Base-by-base conservation (phyloP, 108 stramenopile genomes). In the Skeletonema potamos region DNA sequence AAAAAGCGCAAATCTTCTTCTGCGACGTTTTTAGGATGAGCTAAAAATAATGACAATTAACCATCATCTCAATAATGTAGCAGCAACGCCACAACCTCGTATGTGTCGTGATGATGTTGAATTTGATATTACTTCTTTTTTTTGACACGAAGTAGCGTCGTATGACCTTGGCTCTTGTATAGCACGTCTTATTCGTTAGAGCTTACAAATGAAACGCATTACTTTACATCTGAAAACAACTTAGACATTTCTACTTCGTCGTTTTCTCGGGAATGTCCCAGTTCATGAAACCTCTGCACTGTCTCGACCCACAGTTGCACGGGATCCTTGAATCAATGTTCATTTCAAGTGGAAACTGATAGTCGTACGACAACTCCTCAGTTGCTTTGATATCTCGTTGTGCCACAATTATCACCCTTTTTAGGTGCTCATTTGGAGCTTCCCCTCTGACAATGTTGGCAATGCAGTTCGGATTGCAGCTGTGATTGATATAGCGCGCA, bases 361-460 rank as follows among this genome's bases (percentile, higher is more conserved):
- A 99, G 76, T 99, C 98, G 72, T 98, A 98, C 7, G 96, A 95
- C 32, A 99, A 68, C 75, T 99, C 99, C 60, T 97, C 97, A 33
- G 89, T 82, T 10, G 92, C 90, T 59, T 85, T 67, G 60, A 99
- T 96, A 44, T 90, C 85, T 18, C 90, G 86, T 73, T 88, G 84
- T 27, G 95, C 94, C 54, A 96, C 76, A 62, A 99, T 93, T 36
- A 98, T 84, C 27, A 98, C 97, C 51, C 93, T 86, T 61, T 86
- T 90, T 70, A 89, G 51, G 20, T 82, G 78, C 24, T 76, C 58
- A 57, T 86, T 83, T 8, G 85, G 88, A 4, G 77, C 33, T 15
- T 66, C 28, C 0, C 91, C 89, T 30, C 87, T 68, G 22, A 97
- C 85, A 64, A 94, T 87, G 75, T 91, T 94, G 43, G 96, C 90